These are phyloP conservation scores for Lachnellula cervina DNA, from an alignment of 2,329 filamentous ascomycete genomes.

Conservation along the genomic window DNA sequence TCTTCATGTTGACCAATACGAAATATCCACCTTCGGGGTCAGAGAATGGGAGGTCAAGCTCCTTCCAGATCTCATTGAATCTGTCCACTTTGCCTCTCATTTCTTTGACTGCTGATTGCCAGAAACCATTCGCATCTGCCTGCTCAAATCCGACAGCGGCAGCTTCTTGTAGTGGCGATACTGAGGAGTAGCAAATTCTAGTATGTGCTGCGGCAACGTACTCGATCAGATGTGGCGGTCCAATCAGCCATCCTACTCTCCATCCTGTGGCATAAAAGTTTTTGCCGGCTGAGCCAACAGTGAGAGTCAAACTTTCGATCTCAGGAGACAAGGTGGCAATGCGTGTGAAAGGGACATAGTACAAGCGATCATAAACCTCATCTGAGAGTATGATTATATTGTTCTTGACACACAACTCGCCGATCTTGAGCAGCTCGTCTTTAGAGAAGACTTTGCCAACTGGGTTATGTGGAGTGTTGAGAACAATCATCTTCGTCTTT, in stretches of 20 bases:
- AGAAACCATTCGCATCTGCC: constrained; percentile 81
- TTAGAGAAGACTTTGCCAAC: constrained; percentile 92
- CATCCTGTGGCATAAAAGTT: constrained; percentile 98
- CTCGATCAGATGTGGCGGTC: constrained; percentile 80
- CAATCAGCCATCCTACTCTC: constrained; percentile 93
- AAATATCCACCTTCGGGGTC: constrained; percentile 97
- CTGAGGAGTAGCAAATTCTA: constrained; percentile 90
- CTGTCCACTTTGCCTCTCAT: constrained; percentile 86
- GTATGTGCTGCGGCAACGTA: constrained; percentile 92
- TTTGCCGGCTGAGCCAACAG: constrained; percentile 94
- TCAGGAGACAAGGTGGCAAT: constrained; percentile 88
- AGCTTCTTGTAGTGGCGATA: constrained; percentile 91
- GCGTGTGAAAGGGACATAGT: constrained; percentile 91
- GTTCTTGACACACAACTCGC: constrained; percentile 83
- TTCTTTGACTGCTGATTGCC: constrained; percentile 74
- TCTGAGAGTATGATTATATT: constrained; percentile 91
- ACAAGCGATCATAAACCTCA: constrained; percentile 91
- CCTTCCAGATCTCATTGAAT: constrained; percentile 78
- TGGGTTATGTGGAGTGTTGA: constrained; percentile 85
- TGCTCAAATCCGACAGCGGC: constrained; percentile 91
- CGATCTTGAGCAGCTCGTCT: constrained; percentile 78
- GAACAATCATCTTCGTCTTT: constrained; percentile 92
- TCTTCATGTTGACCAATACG: constrained; percentile 86
- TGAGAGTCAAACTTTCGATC: constrained; percentile 80
- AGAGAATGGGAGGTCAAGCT: constrained; percentile 57